A percentile compares a stretch with the other conserved stretches of the same genome.
Conservation (phyloP, 129 eudicot genomes). For the Oenanthe sinensis region DNA sequence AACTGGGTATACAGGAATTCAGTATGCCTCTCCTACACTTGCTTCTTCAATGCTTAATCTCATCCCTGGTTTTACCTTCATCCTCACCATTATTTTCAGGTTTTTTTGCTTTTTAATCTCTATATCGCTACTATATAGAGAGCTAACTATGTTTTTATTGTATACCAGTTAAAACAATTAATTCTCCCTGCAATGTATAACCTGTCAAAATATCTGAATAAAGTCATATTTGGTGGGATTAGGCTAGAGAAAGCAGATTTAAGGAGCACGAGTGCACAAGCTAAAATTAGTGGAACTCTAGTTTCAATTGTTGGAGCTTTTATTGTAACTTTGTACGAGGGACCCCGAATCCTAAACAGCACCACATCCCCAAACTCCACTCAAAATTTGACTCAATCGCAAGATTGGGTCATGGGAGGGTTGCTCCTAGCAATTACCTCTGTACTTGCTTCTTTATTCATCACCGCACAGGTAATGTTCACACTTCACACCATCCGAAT, state of each 20-base stretch:
- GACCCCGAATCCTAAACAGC: conserved; percentile 37
- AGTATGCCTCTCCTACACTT: conserved; percentile 56
- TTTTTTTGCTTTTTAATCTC: background rate
- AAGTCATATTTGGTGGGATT: conserved; percentile 6
- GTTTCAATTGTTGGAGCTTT: conserved; percentile 75
- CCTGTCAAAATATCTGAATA: background rate
- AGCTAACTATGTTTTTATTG: background rate
- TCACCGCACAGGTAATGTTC: conserved; percentile 52
- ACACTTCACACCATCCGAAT: background rate
- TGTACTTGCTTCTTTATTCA: conserved; percentile 32
- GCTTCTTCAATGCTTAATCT: conserved; percentile 77
- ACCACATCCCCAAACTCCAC: conserved; percentile 14
- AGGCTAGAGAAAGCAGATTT: conserved; percentile 63
- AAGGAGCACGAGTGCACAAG: conserved; percentile 36
- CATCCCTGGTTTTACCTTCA: conserved; percentile 74
- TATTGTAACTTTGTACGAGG: conserved; percentile 60
- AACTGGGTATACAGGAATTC: conserved; percentile 71
- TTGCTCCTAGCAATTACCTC: conserved; percentile 45
- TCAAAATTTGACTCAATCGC: conserved; percentile 25
- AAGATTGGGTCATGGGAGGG: conserved; percentile 70
- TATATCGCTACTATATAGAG: background rate
- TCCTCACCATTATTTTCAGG: conserved; percentile 70
- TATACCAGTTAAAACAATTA: background rate
- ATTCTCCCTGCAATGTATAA: too few relatives aligned
- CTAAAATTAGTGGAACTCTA: conserved; percentile 58